Percentiles rank a stretch among this genome's conserved stretches.
phyloP scores from a whole-genome alignment of 768 basidiomycete species.

The Boletus fagicola region DNA sequence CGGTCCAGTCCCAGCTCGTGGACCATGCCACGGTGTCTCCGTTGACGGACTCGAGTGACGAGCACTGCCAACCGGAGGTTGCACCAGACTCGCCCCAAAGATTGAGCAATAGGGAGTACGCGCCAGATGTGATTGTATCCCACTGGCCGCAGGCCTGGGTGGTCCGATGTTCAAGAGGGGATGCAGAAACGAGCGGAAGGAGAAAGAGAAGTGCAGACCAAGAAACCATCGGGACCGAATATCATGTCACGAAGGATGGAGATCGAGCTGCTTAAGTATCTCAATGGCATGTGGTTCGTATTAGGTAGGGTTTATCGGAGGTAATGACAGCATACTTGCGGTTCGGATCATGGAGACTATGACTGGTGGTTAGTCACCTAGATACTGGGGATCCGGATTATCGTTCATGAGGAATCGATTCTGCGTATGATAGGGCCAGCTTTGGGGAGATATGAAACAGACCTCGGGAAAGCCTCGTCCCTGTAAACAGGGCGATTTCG shows the following conservation, averaged over 20 bases:
- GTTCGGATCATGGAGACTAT: not conserved
- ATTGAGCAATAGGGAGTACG: slow-evolving; percentile 51
- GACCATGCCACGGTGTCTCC: slow-evolving; percentile 48
- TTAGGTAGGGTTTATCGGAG: not conserved
- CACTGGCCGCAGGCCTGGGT: slow-evolving; percentile 44
- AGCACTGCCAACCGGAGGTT: slow-evolving; percentile 50
- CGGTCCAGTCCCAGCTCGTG: slow-evolving; percentile 53
- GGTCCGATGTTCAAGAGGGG: not conserved
- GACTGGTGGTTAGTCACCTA: not conserved
- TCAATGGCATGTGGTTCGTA: not conserved
- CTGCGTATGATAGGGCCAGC: not conserved
- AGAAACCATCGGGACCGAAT: slow-evolving; percentile 12
- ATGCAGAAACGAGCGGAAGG: slow-evolving; percentile 22
- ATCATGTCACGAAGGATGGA: not conserved
- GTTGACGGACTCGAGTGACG: slow-evolving; percentile 42
- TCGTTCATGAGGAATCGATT: not conserved
- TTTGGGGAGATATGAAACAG: slow-evolving; percentile 5
- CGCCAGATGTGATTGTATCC: slow-evolving; percentile 44
- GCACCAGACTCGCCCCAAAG: slow-evolving; percentile 44
- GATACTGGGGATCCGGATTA: not conserved
- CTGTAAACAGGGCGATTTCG: too few relatives aligned
- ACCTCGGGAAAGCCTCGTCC: not conserved
- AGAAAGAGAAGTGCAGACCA: slow-evolving; percentile 13
- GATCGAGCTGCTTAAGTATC: slow-evolving; percentile 13
- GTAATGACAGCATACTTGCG: not conserved